Percentiles rank a stretch among this genome's conserved stretches.
Conservation (phyloP, 2,329 filamentous ascomycete genomes). For the Tolypocladium ophioglossoides region DNA sequence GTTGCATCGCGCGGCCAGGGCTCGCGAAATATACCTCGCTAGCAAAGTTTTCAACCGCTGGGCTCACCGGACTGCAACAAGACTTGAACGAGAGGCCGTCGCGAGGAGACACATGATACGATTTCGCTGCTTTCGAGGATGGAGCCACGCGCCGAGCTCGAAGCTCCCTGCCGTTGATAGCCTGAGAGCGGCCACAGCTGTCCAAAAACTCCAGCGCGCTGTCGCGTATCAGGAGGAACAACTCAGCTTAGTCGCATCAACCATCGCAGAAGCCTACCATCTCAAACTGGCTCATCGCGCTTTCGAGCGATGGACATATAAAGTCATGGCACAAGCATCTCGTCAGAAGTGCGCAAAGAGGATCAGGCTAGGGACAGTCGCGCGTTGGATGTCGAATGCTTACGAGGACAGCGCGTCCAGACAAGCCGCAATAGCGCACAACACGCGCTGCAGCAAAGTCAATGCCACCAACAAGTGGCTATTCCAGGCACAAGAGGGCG, state of each 20-base stretch:
- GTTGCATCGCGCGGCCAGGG: conserved; percentile 46
- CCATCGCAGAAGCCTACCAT: conserved; percentile 11
- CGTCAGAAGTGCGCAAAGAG: conserved; percentile 9
- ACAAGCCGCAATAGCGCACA: background rate
- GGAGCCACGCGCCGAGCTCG: conserved; percentile 21
- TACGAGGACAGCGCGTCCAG: background rate
- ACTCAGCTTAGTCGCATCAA: conserved; percentile 13
- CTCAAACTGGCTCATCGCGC: conserved; percentile 8
- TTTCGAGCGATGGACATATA: conserved; percentile 18
- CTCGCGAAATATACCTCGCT: conserved; percentile 52
- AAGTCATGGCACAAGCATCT: conserved; percentile 10
- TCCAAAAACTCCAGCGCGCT: conserved; percentile 23
- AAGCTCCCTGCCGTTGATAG: conserved; percentile 18
- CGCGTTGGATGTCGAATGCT: background rate
- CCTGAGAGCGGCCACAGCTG: conserved; percentile 16
- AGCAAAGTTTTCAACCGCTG: conserved; percentile 38
- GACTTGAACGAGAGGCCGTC: conserved; percentile 53
- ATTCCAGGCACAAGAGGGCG: background rate
- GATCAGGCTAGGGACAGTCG: conserved; percentile 2
- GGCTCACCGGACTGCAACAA: conserved; percentile 53
- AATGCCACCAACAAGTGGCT: background rate
- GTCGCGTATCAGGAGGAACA: conserved; percentile 15
- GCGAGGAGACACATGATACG: conserved; percentile 63
- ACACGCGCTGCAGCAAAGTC: background rate
- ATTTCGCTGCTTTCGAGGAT: conserved; percentile 30